A percentile compares a stretch with the other conserved stretches of the same genome.
These are phyloP conservation scores for Silene latifolia DNA, from an alignment of 148 eudicot species.

Conservation along the genomic window DNA sequence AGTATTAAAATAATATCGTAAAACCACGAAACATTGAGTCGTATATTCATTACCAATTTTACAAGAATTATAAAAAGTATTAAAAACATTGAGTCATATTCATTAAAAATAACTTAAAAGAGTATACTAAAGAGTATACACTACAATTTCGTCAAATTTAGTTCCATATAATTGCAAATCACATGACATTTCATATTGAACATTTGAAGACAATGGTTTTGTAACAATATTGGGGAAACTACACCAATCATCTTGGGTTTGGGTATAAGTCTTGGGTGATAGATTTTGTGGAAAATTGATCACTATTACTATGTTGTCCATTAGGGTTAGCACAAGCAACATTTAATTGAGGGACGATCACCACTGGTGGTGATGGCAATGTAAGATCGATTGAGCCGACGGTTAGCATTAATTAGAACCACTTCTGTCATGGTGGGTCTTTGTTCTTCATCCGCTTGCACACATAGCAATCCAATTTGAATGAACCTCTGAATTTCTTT, in stretches of 20 bases:
- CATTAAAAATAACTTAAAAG: no score
- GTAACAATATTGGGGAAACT: no score
- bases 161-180: no score
- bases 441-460: constrained; percentile 13
- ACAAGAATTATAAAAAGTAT: no score
- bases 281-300: not conserved
- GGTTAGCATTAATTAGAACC: constrained; percentile 24
- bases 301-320: not conserved
- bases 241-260: not conserved
- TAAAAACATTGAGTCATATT: no score
- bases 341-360: not conserved
- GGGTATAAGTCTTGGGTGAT: constrained; percentile 21
- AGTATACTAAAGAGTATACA: no score
- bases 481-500: constrained; percentile 19
- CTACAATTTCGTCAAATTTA: no score
- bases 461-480: constrained; percentile 23
- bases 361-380: constrained; percentile 12
- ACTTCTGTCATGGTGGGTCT: constrained; percentile 22
- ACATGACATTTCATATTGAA: no score
- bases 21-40: no score
- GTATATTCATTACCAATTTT: no score
- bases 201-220: no score
- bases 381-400: constrained; percentile 16
- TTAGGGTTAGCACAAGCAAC: not conserved
- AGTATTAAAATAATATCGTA: no score